Evolutionary conservation across 2,329 filamentous ascomycete genomes (phyloP).

Genomic region (Ophiosphaerella narmari): DNA sequence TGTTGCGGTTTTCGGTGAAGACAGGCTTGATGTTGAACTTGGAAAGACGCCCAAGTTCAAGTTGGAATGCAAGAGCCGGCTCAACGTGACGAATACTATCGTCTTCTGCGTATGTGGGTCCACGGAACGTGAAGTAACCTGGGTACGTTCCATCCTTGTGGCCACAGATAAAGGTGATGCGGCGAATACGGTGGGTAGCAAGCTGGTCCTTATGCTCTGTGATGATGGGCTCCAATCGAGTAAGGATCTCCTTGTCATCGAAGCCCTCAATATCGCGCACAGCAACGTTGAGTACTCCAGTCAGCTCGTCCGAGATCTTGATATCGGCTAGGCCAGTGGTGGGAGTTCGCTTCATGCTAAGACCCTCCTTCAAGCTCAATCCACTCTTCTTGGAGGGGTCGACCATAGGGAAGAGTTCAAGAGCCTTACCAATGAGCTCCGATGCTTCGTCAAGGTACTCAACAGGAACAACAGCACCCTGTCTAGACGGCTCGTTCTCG

Average conservation of each 20-base stretch:
- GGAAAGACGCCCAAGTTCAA: slow-evolving; percentile 88
- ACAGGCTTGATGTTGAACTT: slow-evolving; percentile 99
- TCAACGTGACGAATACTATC: slow-evolving; percentile 96
- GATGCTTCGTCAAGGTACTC: slow-evolving; percentile 94
- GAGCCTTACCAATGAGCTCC: slow-evolving; percentile 79
- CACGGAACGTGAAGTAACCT: slow-evolving; percentile 98
- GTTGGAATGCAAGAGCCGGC: slow-evolving; percentile 96
- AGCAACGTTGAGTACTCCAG: slow-evolving; percentile 89
- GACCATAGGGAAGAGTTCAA: slow-evolving; percentile 76
- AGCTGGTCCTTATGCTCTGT: slow-evolving; percentile 84
- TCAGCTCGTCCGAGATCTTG: slow-evolving; percentile 75
- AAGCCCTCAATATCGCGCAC: slow-evolving; percentile 84
- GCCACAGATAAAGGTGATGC: slow-evolving; percentile 94
- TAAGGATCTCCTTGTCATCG: slow-evolving; percentile 79
- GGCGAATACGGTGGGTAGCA: slow-evolving; percentile 77
- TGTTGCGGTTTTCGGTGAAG: slow-evolving; percentile 98
- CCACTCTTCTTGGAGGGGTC: slow-evolving; percentile 60
- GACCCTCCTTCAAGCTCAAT: slow-evolving; percentile 42
- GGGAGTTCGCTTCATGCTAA: slow-evolving; percentile 70
- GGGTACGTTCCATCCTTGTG: slow-evolving; percentile 93
- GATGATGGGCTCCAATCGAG: slow-evolving; percentile 75
- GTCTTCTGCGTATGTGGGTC: slow-evolving; percentile 86
- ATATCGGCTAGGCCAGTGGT: slow-evolving; percentile 41
- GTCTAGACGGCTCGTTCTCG: slow-evolving; percentile 75
- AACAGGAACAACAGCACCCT: slow-evolving; percentile 93